These are phyloP conservation scores for Inonotus obliquus DNA, from an alignment of 1,284 basidiomycete genomes.

Conservation along the genomic window DNA sequence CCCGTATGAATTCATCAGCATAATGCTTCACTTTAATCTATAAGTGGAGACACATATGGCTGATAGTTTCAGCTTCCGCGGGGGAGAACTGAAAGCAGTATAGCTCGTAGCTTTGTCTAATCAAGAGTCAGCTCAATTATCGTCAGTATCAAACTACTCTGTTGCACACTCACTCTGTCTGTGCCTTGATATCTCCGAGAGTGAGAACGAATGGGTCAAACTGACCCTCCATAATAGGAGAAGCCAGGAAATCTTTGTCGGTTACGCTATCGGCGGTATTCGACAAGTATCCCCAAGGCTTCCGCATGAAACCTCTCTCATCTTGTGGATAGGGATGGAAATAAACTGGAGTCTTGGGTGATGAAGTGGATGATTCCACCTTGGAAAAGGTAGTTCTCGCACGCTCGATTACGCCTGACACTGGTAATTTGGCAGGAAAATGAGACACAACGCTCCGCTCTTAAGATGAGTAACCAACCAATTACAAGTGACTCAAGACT, in stretches of 20 bases:
- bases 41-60: not conserved
- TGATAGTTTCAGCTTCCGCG: slow-evolving; percentile 1
- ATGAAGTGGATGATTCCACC: not conserved
- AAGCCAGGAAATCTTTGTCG: not conserved
- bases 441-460: not conserved
- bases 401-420: slow-evolving; percentile 8
- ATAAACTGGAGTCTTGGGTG: not conserved
- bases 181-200: not conserved
- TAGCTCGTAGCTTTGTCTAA: slow-evolving; percentile 1
- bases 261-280: not conserved
- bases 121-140: not conserved
- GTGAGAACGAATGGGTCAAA: not conserved
- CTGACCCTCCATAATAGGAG: not conserved
- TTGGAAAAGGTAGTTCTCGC: not conserved
- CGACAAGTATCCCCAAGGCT: slow-evolving; percentile 5
- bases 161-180: not conserved
- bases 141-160: not conserved
- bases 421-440: not conserved
- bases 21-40: not conserved
- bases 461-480: not conserved
- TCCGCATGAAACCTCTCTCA: not conserved
- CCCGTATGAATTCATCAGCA: too few species aligned
- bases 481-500: not conserved
- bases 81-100: slow-evolving; percentile 5
- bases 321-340: not conserved